These are phyloP conservation scores for Periglandula ipomoeae DNA, from an alignment of 2,329 filamentous ascomycete species.

Conservation along the genomic window DNA sequence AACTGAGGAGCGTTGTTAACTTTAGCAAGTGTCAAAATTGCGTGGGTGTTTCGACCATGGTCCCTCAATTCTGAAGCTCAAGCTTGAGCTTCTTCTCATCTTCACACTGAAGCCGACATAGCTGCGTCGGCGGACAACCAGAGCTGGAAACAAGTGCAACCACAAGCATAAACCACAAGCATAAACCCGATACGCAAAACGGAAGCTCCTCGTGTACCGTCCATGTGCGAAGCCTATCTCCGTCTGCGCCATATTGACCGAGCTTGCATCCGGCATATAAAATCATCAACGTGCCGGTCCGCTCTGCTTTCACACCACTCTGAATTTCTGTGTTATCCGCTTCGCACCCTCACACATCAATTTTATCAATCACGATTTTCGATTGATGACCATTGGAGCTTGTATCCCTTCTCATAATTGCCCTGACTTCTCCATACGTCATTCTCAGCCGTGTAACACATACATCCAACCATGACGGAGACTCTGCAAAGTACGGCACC, in stretches of 20 bases:
- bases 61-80: neutral
- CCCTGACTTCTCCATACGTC: constrained; percentile 4
- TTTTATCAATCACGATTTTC: neutral
- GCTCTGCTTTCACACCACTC: too few relatives aligned
- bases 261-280: neutral
- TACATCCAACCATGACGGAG: constrained; percentile 22
- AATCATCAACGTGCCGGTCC: neutral
- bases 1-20: neutral
- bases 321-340: too few relatives aligned
- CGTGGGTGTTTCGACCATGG: neutral
- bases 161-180: neutral
- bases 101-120: too few relatives aligned
- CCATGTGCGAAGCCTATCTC: neutral
- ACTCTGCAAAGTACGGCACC: constrained; percentile 20
- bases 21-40: neutral
- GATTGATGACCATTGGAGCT: neutral
- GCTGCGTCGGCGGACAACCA: neutral
- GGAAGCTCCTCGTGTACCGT: neutral
- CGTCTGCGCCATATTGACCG: neutral
- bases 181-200: neutral
- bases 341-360: too few relatives aligned
- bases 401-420: neutral
- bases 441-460: neutral
- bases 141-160: neutral
- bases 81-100: neutral